Conservation (phyloP, 2,329 filamentous ascomycete genomes). For the Sarocladium kiliense region DNA sequence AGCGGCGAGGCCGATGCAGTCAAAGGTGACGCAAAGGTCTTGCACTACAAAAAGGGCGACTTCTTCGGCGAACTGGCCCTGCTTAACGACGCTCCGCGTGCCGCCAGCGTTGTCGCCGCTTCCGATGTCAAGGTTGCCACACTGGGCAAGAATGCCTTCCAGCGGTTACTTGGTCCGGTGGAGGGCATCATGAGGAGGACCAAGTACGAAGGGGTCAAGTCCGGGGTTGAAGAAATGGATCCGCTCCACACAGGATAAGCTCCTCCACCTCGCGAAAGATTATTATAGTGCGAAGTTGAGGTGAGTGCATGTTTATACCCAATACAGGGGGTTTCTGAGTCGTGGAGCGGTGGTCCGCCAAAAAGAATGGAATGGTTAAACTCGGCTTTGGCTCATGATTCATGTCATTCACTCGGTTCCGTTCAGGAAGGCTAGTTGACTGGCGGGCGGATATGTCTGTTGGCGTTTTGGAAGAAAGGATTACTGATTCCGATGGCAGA, state of each 20-base stretch:
- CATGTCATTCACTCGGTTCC: not conserved
- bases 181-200: conserved; percentile 90
- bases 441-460: not conserved
- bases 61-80: conserved; percentile 96
- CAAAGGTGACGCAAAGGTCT: conserved; percentile 73
- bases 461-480: conserved; percentile 10
- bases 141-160: conserved; percentile 90
- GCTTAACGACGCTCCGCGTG: conserved; percentile 87
- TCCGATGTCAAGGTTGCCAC: conserved; percentile 90
- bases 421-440: not conserved
- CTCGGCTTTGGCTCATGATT: not conserved
- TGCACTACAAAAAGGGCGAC: conserved; percentile 83
- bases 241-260: conserved; percentile 45
- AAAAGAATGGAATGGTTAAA: not conserved
- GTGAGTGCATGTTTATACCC: not conserved
- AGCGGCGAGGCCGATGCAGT: conserved; percentile 80
- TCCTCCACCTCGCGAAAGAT: not conserved
- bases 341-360: not conserved
- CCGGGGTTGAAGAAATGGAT: conserved; percentile 62
- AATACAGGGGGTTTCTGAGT: not conserved
- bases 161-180: conserved; percentile 85
- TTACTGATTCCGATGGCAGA: not conserved
- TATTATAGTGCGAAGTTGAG: not conserved
- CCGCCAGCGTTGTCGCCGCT: conserved; percentile 78
- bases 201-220: conserved; percentile 54